phyloP scores from a whole-genome alignment of 495 filamentous ascomycete species.

The Platismatia glauca region DNA sequence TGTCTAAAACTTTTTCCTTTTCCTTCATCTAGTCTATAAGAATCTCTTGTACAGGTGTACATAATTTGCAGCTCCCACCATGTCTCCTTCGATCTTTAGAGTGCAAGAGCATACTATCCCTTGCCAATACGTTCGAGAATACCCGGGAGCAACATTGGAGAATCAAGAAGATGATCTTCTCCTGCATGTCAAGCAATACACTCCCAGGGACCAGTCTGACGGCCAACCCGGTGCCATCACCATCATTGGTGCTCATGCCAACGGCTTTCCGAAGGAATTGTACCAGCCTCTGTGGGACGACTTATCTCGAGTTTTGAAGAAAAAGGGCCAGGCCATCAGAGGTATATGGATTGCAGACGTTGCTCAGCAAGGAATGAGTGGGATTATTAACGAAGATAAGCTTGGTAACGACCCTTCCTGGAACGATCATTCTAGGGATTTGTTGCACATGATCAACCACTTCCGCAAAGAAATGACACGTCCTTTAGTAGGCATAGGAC shows the following conservation, averaged over 20 bases:
- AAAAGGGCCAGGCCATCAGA: conserved; percentile 58
- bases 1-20: background rate
- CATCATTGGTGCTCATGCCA: conserved; percentile 76
- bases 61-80: conserved; percentile 4
- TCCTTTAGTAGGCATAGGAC: conserved; percentile 82
- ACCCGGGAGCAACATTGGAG: conserved; percentile 51
- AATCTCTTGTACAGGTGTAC: background rate
- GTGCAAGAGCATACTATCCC: conserved; percentile 55
- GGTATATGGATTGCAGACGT: conserved; percentile 83
- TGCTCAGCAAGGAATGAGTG: conserved; percentile 65
- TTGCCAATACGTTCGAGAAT: conserved; percentile 65
- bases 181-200: conserved; percentile 77
- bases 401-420: conserved; percentile 81
- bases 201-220: conserved; percentile 53
- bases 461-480: conserved; percentile 77
- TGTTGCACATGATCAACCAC: conserved; percentile 77
- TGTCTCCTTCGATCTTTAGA: conserved; percentile 36
- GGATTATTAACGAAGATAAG: conserved; percentile 60
- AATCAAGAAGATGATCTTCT: conserved; percentile 54
- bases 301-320: conserved; percentile 45
- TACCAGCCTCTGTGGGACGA: conserved; percentile 87
- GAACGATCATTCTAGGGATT: conserved; percentile 80
- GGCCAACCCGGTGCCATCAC: conserved; percentile 68
- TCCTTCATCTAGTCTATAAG: background rate
- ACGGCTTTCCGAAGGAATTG: conserved; percentile 88